Conservation (phyloP, 345 rosid species). For the Physaria fendleri region DNA sequence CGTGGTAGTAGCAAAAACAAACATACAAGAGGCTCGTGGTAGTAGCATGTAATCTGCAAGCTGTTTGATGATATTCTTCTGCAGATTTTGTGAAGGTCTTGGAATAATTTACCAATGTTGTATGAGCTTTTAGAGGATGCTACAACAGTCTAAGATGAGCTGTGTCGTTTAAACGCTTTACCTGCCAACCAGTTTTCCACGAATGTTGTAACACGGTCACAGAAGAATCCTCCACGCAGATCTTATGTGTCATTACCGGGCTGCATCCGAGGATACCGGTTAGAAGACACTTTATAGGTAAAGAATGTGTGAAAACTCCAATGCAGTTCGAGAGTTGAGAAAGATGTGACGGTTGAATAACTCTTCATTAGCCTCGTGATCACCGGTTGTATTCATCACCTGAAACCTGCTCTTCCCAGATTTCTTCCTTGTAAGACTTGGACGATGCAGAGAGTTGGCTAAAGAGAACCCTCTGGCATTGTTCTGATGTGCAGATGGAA, state of each 20-base stretch:
- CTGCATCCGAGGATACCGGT: constrained; percentile 86
- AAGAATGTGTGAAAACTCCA: constrained; percentile 84
- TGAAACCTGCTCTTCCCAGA: constrained; percentile 94
- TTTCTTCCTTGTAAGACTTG: constrained; percentile 58
- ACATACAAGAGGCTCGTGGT: background rate
- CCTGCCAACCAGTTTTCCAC: constrained; percentile 92
- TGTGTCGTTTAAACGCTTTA: constrained; percentile 83
- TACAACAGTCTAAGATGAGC: constrained; percentile 67
- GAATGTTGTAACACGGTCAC: constrained; percentile 89
- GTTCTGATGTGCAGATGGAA: constrained; percentile 34
- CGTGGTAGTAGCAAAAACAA: constrained; percentile 1
- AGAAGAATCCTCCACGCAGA: constrained; percentile 87
- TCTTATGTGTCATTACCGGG: constrained; percentile 62
- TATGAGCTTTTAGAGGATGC: constrained; percentile 1
- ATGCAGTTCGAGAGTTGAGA: constrained; percentile 45
- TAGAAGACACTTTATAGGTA: constrained; percentile 79
- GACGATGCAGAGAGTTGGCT: constrained; percentile 40
- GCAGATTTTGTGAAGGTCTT: constrained; percentile 7
- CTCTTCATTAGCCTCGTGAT: constrained; percentile 67
- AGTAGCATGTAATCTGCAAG: constrained; percentile 8
- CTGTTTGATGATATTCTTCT: constrained; percentile 15
- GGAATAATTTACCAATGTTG: constrained; percentile 8
- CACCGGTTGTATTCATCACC: constrained; percentile 38
- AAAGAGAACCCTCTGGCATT: constrained; percentile 40
- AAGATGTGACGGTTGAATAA: constrained; percentile 43